Base-by-base conservation (phyloP, 1,284 basidiomycete species). In the Pseudomicrostroma phylloplanum region DNA sequence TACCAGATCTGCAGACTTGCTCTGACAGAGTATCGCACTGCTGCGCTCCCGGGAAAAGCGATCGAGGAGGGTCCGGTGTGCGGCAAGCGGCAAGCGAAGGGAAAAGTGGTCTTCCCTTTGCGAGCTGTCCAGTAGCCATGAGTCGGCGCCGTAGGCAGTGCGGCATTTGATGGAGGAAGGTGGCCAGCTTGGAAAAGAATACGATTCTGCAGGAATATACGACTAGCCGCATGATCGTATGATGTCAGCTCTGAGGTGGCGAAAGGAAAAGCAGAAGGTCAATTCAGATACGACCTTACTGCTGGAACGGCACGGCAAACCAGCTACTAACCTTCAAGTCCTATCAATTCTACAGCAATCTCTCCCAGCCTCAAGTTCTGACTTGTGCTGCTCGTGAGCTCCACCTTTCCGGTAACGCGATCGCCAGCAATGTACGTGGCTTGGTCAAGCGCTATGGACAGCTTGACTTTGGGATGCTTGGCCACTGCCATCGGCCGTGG, bases 401-500 rank as follows among this genome's bases (percentile, higher is more conserved):
- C 74, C 9, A 76, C 63, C n/a, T 64, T 66, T n/a, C 74, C 74
- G 55, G 66, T 65, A 51, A 76, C 61, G 43, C 59, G 49, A 6
- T 63, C 71, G 15, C 72, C 74, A 19, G 74, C 72, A 53, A 73
- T 69, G 46, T 69, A 74, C 57, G 69, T 57, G 61, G 59, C 68
- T 59, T 65, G 70, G 25, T 48, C 57, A 40, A 74, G 72, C 8
- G 70, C 36, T 15, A 76, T 58, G 40, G 69, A 65, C 46, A 76
- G 63, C 55, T 70, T 69, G 61, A 76, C 61, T 56, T 76, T 76
- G 55, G 72, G 72, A 61, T 76, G 74, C 54, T 74, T 74, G 46
- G 65, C 63, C 21, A 74, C 71, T 57, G 71, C 64, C 3, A 9
- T 36, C 9, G 30, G 30, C 9, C 30, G 4, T 36, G 4, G 4